Evolutionary conservation across 495 filamentous ascomycete genomes (phyloP).

Genomic region (Pyrenula massariospora): DNA sequence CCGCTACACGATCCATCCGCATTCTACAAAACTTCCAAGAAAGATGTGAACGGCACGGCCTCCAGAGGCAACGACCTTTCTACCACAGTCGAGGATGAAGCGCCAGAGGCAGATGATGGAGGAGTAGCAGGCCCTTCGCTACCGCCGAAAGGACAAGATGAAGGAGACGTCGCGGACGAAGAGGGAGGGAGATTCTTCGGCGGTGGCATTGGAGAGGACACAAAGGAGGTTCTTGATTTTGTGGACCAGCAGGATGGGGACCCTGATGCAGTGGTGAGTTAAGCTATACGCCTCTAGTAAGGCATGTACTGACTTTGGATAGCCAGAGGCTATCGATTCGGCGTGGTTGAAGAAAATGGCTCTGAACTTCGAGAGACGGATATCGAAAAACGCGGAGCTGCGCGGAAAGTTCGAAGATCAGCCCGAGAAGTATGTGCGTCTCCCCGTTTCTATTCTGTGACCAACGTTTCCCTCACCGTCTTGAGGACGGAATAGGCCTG

Average conservation of each 20-base stretch:
- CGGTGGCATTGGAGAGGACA: slow-evolving; percentile 70
- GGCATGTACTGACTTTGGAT: slow-evolving; percentile 10
- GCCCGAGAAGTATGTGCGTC: slow-evolving; percentile 61
- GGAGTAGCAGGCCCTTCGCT: slow-evolving; percentile 52
- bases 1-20: slow-evolving; percentile 44
- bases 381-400: slow-evolving; percentile 85
- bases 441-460: slow-evolving; percentile 6
- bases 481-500: background rate
- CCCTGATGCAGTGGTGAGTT: slow-evolving; percentile 29
- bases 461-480: background rate
- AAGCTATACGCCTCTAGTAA: background rate
- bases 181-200: slow-evolving; percentile 94
- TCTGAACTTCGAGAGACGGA: slow-evolving; percentile 80
- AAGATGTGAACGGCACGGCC: slow-evolving; percentile 46
- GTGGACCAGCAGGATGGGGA: slow-evolving; percentile 59
- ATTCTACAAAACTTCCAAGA: slow-evolving; percentile 80
- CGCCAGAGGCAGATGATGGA: slow-evolving; percentile 11
- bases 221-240: slow-evolving; percentile 80
- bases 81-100: slow-evolving; percentile 45
- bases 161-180: slow-evolving; percentile 60
- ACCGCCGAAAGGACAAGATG: slow-evolving; percentile 42
- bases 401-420: slow-evolving; percentile 78
- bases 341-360: slow-evolving; percentile 76
- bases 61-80: slow-evolving; percentile 45
- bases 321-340: slow-evolving; percentile 68